These are phyloP conservation scores for Phytophthora citrophthora DNA, from an alignment of 352 stramenopile genomes.

Conservation along the genomic window DNA sequence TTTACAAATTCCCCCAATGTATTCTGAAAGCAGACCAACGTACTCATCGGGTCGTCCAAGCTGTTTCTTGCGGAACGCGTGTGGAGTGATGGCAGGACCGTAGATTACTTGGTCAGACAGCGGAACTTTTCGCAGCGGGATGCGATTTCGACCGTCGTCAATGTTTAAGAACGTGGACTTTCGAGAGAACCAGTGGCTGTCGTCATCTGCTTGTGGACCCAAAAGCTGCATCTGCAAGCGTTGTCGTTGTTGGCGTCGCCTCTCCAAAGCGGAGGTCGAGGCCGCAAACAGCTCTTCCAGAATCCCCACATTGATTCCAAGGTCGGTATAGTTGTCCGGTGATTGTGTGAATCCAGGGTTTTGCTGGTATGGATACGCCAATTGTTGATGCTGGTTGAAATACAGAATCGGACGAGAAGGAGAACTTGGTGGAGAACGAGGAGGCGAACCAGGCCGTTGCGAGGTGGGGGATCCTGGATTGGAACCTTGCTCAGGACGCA, in stretches of 20 bases:
- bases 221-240: conserved; percentile 28
- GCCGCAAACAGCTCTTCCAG: conserved; percentile 37
- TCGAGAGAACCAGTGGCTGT: conserved; percentile 19
- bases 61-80: conserved; percentile 36
- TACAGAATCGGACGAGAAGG: conserved; percentile 25
- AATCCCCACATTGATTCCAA: conserved; percentile 30
- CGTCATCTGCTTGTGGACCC: conserved; percentile 14
- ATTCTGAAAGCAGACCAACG: background rate
- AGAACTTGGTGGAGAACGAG: conserved; percentile 21
- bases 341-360: conserved; percentile 1
- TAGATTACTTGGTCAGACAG: conserved; percentile 74
- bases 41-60: conserved; percentile 25
- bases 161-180: conserved; percentile 51
- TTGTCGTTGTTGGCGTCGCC: conserved; percentile 33
- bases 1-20: background rate
- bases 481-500: conserved; percentile 4
- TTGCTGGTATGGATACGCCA: conserved; percentile 12
- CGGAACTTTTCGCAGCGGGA: conserved; percentile 53
- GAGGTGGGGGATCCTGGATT: conserved; percentile 23
- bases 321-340: conserved; percentile 16
- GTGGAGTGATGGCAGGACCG: conserved; percentile 64
- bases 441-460: conserved; percentile 22
- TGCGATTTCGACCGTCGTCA: conserved; percentile 65
- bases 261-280: conserved; percentile 33
- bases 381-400: conserved; percentile 23